Conservation (phyloP, 345 rosid genomes). For the Crucihimalaya himalaica region DNA sequence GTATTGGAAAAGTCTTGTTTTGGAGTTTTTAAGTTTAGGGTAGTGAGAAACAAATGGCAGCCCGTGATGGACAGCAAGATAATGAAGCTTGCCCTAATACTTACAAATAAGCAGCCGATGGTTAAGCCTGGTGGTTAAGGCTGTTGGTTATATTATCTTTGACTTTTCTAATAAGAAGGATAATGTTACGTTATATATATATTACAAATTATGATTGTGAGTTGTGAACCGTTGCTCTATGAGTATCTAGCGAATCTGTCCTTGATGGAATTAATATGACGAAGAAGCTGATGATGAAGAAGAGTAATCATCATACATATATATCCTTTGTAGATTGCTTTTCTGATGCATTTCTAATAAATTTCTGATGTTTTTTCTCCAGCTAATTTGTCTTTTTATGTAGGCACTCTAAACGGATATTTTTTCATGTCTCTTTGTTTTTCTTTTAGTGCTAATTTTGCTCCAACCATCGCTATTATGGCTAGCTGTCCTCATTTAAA, state of each 20-base stretch:
- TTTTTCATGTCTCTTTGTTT: no score
- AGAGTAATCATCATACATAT: no score
- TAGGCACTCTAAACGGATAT: no score
- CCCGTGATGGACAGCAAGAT: conserved; percentile 70
- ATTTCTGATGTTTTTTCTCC: no score
- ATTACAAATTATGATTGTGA: conserved; percentile 72
- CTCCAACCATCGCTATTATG: no score
- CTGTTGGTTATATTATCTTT: conserved; percentile 65
- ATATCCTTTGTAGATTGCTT: no score
- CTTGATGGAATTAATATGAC: conserved; percentile 15
- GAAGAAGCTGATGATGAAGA: no score
- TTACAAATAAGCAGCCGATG: conserved; percentile 48
- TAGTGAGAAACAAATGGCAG: conserved; percentile 72
- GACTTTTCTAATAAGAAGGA: conserved; percentile 63
- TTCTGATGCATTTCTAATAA: no score
- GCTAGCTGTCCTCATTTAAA: no score
- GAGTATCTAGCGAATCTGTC: conserved; percentile 62
- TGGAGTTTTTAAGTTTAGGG: conserved; percentile 66
- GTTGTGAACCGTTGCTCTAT: conserved; percentile 61
- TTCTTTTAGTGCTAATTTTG: no score
- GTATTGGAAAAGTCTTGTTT: conserved; percentile 79
- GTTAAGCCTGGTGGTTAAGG: conserved; percentile 71
- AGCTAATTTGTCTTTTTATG: no score
- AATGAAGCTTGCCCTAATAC: conserved; percentile 56
- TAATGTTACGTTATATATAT: conserved; percentile 59